A percentile compares a stretch with the other conserved stretches of the same genome.
Conservation (phyloP, 106 monocot species). For the Dioscorea dumetorum region DNA sequence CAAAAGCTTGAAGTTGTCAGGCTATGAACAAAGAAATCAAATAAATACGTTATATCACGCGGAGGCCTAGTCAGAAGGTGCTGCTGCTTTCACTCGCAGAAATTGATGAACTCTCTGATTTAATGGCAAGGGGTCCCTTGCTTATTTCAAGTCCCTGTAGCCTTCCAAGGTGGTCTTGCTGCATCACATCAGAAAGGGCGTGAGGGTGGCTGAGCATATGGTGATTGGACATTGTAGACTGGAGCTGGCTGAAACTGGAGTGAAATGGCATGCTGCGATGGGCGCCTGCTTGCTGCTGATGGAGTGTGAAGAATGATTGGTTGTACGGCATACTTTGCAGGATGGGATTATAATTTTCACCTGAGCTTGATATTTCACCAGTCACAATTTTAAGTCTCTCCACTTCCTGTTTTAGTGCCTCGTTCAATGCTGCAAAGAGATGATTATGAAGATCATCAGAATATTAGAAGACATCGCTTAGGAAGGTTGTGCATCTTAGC, state of each 20-base stretch:
- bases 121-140: conserved; percentile 41
- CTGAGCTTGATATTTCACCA: conserved; percentile 40
- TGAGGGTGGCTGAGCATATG: conserved; percentile 31
- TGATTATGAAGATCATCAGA: too few relatives aligned
- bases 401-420: conserved; percentile 85
- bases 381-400: conserved; percentile 81
- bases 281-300: conserved; percentile 17
- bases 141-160: conserved; percentile 70
- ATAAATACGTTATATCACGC: conserved; percentile 2
- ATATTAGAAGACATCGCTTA: too few relatives aligned
- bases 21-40: conserved; percentile 49
- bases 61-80: conserved; percentile 38
- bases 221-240: conserved; percentile 15
- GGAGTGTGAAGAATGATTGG: conserved; percentile 29
- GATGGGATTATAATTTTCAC: conserved; percentile 34
- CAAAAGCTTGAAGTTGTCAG: conserved; percentile 26
- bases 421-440: conserved; percentile 63
- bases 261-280: conserved; percentile 27
- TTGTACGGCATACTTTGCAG: conserved; percentile 39
- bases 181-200: conserved; percentile 47
- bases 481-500: too few relatives aligned
- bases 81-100: conserved; percentile 87
- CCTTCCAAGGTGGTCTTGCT: conserved; percentile 63
- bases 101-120: conserved; percentile 60
- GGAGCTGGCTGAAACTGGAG: conserved; percentile 24